Percentiles rank a stretch among this genome's conserved stretches.
Conservation (phyloP, 1,139 yeast genomes). For the Debaryomycetaceae sp. region DNA sequence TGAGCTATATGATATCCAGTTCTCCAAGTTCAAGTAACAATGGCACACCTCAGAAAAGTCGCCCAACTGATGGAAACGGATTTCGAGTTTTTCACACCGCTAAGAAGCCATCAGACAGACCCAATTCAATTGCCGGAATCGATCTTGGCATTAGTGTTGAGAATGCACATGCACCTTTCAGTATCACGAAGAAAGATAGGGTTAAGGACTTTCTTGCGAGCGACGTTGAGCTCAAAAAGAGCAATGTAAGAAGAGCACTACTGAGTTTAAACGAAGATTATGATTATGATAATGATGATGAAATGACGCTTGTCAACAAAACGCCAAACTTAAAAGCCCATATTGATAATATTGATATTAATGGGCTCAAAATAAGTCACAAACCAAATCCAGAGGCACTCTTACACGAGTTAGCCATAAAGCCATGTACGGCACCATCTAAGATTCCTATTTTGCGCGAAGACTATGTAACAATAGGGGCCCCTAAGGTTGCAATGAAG, state of each 20-base stretch:
- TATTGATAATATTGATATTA: constrained; percentile 3
- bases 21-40: background rate
- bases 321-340: constrained; percentile 12
- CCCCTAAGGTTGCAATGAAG: constrained; percentile 22
- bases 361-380: background rate
- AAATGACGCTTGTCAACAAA: constrained; percentile 17
- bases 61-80: constrained; percentile 10
- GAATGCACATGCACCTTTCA: constrained; percentile 28
- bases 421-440: constrained; percentile 7
- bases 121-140: constrained; percentile 23
- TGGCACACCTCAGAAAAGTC: background rate
- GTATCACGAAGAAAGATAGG: constrained; percentile 30
- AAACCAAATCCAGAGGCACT: background rate
- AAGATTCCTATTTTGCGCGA: constrained; percentile 26
- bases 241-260: background rate
- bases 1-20: constrained; percentile 19
- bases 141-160: constrained; percentile 37
- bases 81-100: background rate
- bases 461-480: constrained; percentile 20
- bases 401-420: constrained; percentile 1
- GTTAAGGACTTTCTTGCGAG: constrained; percentile 20
- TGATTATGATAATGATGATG: constrained; percentile 15
- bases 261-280: background rate
- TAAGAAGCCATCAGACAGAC: background rate
- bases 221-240: background rate